These are phyloP conservation scores for Lentinus tigrinus DNA, from an alignment of 768 basidiomycete species.

Conservation along the genomic window DNA sequence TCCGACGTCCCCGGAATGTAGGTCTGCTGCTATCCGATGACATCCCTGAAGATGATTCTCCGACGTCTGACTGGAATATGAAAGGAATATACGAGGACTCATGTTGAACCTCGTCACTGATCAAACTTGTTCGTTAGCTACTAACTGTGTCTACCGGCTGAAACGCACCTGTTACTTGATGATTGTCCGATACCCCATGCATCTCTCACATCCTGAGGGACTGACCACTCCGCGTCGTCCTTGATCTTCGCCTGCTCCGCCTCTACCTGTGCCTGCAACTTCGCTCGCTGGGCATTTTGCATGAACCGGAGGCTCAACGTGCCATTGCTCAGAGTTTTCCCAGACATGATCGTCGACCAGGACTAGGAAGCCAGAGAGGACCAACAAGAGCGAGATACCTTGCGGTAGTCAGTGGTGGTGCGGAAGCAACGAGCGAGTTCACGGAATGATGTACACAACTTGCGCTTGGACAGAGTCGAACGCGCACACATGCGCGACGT, in stretches of 20 bases:
- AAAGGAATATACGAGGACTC: slow-evolving; percentile 70
- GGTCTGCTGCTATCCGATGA: not conserved
- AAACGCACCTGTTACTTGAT: slow-evolving; percentile 10
- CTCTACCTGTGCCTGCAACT: slow-evolving; percentile 49
- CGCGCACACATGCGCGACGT: not conserved
- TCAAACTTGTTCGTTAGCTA: not conserved
- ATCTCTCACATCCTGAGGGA: slow-evolving; percentile 49
- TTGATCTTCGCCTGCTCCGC: slow-evolving; percentile 52
- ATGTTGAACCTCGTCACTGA: slow-evolving; percentile 35
- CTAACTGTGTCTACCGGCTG: not conserved
- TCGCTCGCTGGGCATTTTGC: slow-evolving; percentile 65
- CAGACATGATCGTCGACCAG: slow-evolving; percentile 30
- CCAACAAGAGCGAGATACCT: not conserved
- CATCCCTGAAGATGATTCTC: slow-evolving; percentile 13
- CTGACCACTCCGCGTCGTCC: slow-evolving; percentile 67
- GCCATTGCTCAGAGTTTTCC: slow-evolving; percentile 59
- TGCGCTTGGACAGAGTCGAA: not conserved
- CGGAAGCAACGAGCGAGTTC: no score
- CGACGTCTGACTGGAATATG: slow-evolving; percentile 44
- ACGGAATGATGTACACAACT: no score
- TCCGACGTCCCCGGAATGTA: slow-evolving; percentile 48
- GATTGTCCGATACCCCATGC: slow-evolving; percentile 42
- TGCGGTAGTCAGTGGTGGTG: no score
- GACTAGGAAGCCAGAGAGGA: not conserved
- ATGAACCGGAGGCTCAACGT: slow-evolving; percentile 70